Evolutionary conservation across 1,284 basidiomycete genomes (phyloP), one percentile per base, ranked within the genome.

Genomic region (Ceratobasidium sp.): DNA sequence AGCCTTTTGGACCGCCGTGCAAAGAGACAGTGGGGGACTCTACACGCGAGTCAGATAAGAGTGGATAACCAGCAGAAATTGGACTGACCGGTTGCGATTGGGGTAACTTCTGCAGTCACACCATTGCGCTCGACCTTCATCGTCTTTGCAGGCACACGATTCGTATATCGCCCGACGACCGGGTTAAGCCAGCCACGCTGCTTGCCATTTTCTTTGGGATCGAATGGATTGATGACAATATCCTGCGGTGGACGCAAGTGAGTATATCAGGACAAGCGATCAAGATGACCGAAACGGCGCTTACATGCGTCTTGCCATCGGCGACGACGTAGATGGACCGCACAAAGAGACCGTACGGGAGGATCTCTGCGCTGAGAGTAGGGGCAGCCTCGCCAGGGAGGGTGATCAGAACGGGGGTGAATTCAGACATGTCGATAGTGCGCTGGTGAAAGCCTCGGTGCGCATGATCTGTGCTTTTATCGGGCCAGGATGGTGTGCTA

Each of bases 221-320:
- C 83, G 84, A 92, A 90, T 37, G 92, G 91, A 15, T 91, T 92
- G 79, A 92, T 86, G 63, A 93, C 87, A 77, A 93, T 88, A 82
- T 93, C 92, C 83, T 92, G 90, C 77, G 56, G 33, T 77, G 60
- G 56, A 78, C 49, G 28, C 75, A 23, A 33, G n/a, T 54, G 33
- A 74, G 33, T 35, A 15, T 45, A 53, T 49, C 56, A 39, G 53
- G 28, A 31, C 28, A 51, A 10, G 54, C 37, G 31, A 74, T 51
- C 31, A 33, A n/a, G 61, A 39, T 65, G 31, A 45, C 47, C 35
- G 23, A 26, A 23, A 66, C 49, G 6, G 51, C 56, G 35, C 23
- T 45, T 54, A 39, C 81, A 71, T 86, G 78, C 79, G 90, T 91
- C 82, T 87, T 87, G 63, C 90, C 91, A 80, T 90, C 88, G 61